These are phyloP conservation scores for Coemansia erecta DNA, from an alignment of 192 early-diverging fungal genomes.

Conservation along the genomic window DNA sequence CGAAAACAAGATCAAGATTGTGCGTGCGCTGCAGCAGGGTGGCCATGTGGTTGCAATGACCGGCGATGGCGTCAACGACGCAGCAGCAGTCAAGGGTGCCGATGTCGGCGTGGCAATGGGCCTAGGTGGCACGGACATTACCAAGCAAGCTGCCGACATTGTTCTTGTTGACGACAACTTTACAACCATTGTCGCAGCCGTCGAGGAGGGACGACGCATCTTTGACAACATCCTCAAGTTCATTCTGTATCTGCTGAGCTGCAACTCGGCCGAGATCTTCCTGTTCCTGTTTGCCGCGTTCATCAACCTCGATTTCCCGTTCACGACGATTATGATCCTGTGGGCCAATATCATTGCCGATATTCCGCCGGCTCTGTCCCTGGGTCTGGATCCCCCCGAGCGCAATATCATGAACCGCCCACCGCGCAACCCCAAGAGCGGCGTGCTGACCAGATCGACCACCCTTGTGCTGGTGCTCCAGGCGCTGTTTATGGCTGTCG, in stretches of 20 bases:
- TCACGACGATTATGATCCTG: slow-evolving; percentile 91
- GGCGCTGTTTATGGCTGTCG: slow-evolving; percentile 63
- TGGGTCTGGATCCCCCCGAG: slow-evolving; percentile 89
- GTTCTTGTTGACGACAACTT: slow-evolving; percentile 95
- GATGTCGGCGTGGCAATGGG: slow-evolving; percentile 99
- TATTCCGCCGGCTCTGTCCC: slow-evolving; percentile 91
- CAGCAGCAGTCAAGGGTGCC: slow-evolving; percentile 92
- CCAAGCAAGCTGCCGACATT: slow-evolving; percentile 98
- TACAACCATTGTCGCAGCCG: slow-evolving; percentile 89
- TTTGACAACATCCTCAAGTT: slow-evolving; percentile 99
- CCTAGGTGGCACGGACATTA: slow-evolving; percentile 91
- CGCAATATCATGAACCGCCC: slow-evolving; percentile 77
- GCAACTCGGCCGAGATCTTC: slow-evolving; percentile 95
- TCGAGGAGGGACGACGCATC: slow-evolving; percentile 89
- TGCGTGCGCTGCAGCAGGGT: slow-evolving; percentile 80
- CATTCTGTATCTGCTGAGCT: slow-evolving; percentile 88
- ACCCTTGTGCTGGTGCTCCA: slow-evolving; percentile 69
- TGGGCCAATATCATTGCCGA: slow-evolving; percentile 99
- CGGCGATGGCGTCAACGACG: slow-evolving; percentile 96
- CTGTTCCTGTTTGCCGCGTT: slow-evolving; percentile 76
- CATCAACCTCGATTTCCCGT: slow-evolving; percentile 78
- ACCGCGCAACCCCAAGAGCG: slow-evolving; percentile 73
- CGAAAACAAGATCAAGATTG: slow-evolving; percentile 96
- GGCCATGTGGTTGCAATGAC: slow-evolving; percentile 86
- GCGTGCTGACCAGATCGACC: slow-evolving; percentile 68